A percentile compares a stretch with the other conserved stretches of the same genome.
Evolutionary conservation across 129 eudicot genomes (phyloP).

Genomic region (Artemisia annua): DNA sequence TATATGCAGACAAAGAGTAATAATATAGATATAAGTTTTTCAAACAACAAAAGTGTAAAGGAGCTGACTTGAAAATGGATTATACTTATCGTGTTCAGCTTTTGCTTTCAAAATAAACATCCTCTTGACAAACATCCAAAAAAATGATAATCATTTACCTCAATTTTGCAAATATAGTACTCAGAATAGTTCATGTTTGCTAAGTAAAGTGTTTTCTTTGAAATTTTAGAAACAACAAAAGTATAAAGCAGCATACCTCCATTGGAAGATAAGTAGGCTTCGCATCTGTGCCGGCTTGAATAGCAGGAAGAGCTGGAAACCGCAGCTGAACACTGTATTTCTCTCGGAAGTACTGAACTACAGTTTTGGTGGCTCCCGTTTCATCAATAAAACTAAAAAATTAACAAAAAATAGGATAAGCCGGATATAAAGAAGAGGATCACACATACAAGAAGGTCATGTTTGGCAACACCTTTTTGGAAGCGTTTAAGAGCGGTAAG

Average conservation of each 20-base stretch:
- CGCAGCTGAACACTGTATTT: conserved; percentile 35
- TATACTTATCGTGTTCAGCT: too few relatives aligned
- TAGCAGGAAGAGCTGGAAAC: conserved; percentile 47
- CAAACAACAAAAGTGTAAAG: neutral
- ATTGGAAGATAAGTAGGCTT: conserved; percentile 60
- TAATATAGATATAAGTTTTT: too few relatives aligned
- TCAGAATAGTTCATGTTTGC: neutral
- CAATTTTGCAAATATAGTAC: neutral
- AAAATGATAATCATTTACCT: too few relatives aligned
- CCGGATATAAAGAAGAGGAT: too few relatives aligned
- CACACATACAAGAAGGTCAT: too few relatives aligned
- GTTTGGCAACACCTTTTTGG: too few relatives aligned
- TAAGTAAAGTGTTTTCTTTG: too few relatives aligned
- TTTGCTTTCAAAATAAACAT: too few relatives aligned
- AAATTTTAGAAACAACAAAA: conserved; percentile 13
- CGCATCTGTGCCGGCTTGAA: conserved; percentile 45
- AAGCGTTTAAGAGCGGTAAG: too few relatives aligned
- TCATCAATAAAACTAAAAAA: conserved; percentile 22
- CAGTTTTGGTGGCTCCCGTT: conserved; percentile 21
- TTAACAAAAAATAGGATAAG: neutral
- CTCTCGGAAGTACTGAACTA: conserved; percentile 41
- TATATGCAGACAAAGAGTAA: too few relatives aligned
- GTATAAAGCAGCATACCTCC: conserved; percentile 55
- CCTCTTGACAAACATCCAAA: too few relatives aligned
- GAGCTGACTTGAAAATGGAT: neutral